phyloP scores from a whole-genome alignment of 805 yeast species.

The Yarrowia alimentaria region DNA sequence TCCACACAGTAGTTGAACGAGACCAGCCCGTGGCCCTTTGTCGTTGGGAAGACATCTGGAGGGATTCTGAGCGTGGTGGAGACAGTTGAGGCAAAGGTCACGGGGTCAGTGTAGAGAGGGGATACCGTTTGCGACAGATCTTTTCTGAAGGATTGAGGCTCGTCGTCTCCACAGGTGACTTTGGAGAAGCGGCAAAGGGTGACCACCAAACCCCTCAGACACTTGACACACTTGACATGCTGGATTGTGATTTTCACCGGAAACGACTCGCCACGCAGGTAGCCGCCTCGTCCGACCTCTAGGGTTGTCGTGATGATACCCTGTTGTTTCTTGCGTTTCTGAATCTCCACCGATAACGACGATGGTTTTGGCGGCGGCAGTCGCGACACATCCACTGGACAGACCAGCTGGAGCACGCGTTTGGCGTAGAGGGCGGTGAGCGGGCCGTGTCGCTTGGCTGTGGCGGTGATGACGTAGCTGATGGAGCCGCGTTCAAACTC shows the following conservation, averaged over 20 bases:
- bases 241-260: conserved; percentile 66
- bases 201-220: conserved; percentile 69
- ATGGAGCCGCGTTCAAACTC: conserved; percentile 87
- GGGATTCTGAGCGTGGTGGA: conserved; percentile 71
- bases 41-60: conserved; percentile 81
- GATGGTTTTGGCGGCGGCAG: conserved; percentile 69
- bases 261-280: conserved; percentile 71
- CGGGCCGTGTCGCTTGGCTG: conserved; percentile 35
- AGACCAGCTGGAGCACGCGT: conserved; percentile 56
- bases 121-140: conserved; percentile 75
- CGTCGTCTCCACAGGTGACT: conserved; percentile 40
- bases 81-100: conserved; percentile 53
- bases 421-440: conserved; percentile 45
- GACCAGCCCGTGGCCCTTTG: conserved; percentile 65
- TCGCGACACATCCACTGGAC: conserved; percentile 70
- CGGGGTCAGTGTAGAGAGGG: conserved; percentile 77
- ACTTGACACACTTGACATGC: conserved; percentile 69
- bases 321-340: conserved; percentile 43
- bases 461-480: conserved; percentile 57
- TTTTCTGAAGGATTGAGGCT: conserved; percentile 64
- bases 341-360: conserved; percentile 57
- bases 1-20: conserved; percentile 84
- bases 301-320: conserved; percentile 45
- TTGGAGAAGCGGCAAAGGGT: conserved; percentile 80
- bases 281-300: conserved; percentile 62